phyloP scores from a whole-genome alignment of 352 stramenopile genomes.

The Phytophthora foliorum region DNA sequence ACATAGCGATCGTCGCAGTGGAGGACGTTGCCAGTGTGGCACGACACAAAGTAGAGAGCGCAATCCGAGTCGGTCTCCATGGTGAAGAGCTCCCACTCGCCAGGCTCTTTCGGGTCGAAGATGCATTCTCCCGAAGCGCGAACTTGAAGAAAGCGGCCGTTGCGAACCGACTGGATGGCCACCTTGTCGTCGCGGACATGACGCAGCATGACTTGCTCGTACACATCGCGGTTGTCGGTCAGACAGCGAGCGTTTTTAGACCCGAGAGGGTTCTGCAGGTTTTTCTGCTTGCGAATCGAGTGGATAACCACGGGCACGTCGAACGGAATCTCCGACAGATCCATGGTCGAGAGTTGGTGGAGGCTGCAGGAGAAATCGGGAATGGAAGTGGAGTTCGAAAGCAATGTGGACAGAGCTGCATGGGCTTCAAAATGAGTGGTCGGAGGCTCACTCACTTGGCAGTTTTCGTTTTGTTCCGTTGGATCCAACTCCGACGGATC shows the following conservation, averaged over 20 bases:
- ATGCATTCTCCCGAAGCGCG: conserved; percentile 4
- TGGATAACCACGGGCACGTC: conserved; percentile 22
- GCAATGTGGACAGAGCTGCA: too few species aligned
- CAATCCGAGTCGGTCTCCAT: conserved; percentile 16
- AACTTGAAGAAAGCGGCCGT: conserved; percentile 11
- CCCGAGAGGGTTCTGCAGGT: conserved; percentile 31
- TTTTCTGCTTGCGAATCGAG: conserved; percentile 5
- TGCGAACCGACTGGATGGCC: conserved; percentile 22
- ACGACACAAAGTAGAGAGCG: conserved; percentile 18
- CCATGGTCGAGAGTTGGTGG: neutral
- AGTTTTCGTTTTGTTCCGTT: too few species aligned
- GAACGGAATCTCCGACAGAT: conserved; percentile 26
- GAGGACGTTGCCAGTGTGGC: conserved; percentile 9
- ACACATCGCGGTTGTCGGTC: conserved; percentile 8
- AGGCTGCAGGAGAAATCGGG: neutral
- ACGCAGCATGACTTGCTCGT: conserved; percentile 29
- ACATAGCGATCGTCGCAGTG: neutral
- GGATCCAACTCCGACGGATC: too few species aligned
- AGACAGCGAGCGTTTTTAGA: conserved; percentile 12
- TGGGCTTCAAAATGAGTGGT: too few species aligned
- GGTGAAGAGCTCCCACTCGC: conserved; percentile 13
- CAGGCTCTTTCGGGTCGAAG: conserved; percentile 17
- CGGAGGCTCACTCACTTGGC: too few species aligned
- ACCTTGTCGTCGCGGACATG: conserved; percentile 14
- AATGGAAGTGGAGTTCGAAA: neutral